Base-by-base conservation (phyloP, 371 early-diverging fungal species). In the Mortierella sp. region DNA sequence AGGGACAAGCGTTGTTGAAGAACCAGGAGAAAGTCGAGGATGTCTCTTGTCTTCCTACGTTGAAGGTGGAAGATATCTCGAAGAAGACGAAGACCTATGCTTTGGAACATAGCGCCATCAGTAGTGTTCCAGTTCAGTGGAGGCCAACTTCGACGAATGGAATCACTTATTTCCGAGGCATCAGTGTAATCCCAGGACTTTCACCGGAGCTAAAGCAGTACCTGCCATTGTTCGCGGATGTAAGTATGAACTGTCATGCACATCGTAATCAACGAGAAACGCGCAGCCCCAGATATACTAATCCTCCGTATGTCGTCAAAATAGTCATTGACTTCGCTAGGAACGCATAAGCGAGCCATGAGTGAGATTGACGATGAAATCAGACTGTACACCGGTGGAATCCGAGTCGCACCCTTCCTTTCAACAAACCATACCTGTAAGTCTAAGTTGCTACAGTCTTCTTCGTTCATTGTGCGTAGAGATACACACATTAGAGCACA, bases 301-400 rank as follows among this genome's bases (percentile, higher is more conserved):
- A n/a, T n/a, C n/a, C n/a, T 34, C 15, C 19, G 2, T 28, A 19
- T n/a, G 5, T 21, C 32, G 27, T 19, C 6, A 21, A 21, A 28
- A 42, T 58, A 87, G 80, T 83, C 94, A 0, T 76, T 97, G 37
- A 90, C 92, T 9, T 92, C 92, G 8, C 83, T 96, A n/a, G 97
- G 97, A 43, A 96, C 96, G 4, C 79, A 78, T 5, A 54, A 72
- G 12, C 89, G 90, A 57, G 72, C 87, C 14, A 93, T 95, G 88
- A 87, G 92, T 23, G 93, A 92, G 37, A 89, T 98, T 27, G 95
- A 95, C 66, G 94, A 97, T 21, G 90, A 93, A 3, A 93, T 97
- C 49, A 84, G 94, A 21, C 79, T 92, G 32, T 83, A 89, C 68
- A 95, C 97, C 6, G 97, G 95, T 44, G 98, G 98, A 11, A 84